Evolutionary conservation across 768 basidiomycete species (phyloP).

Genomic region (Vararia minispora): DNA sequence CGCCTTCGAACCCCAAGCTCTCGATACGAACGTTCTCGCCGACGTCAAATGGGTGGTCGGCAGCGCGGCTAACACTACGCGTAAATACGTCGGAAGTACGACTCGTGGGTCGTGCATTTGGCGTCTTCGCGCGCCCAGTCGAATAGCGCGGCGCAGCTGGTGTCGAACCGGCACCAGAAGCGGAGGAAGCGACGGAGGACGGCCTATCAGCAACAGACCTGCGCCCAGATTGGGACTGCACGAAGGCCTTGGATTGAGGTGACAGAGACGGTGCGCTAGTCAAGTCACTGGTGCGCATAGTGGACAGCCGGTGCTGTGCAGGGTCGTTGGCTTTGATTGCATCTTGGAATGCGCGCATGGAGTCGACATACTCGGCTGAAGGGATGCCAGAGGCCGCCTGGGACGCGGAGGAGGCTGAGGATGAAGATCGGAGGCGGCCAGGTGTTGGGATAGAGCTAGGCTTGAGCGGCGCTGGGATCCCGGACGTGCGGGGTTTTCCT

Average conservation of each 20-base stretch:
- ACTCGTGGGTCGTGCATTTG: conserved; percentile 48
- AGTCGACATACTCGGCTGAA: conserved; percentile 39
- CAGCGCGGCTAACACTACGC: conserved; percentile 35
- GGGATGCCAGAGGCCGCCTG: conserved; percentile 22
- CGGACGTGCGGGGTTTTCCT: conserved; percentile 29
- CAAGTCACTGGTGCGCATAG: conserved; percentile 26
- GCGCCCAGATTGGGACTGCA: conserved; percentile 29
- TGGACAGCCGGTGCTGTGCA: conserved; percentile 55
- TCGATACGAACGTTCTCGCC: conserved; percentile 84
- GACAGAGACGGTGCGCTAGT: conserved; percentile 31
- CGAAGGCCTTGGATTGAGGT: conserved; percentile 34
- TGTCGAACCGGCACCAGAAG: conserved; percentile 26
- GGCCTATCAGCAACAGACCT: conserved; percentile 44
- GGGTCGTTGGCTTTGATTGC: conserved; percentile 78
- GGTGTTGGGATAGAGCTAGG: conserved; percentile 54
- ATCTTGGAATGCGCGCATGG: conserved; percentile 65
- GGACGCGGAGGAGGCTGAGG: conserved; percentile 27
- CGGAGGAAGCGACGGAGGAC: conserved; percentile 50
- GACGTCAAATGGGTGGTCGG: conserved; percentile 41
- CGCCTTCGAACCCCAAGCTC: conserved; percentile 81
- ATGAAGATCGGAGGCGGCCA: conserved; percentile 58
- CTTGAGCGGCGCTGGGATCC: conserved; percentile 37
- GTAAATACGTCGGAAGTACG: conserved; percentile 52
- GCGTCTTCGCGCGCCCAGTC: conserved; percentile 34
- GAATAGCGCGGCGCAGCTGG: conserved; percentile 19